Evolutionary conservation across 2,329 filamentous ascomycete species (phyloP).

Genomic region (Trichoderma asperellum): DNA sequence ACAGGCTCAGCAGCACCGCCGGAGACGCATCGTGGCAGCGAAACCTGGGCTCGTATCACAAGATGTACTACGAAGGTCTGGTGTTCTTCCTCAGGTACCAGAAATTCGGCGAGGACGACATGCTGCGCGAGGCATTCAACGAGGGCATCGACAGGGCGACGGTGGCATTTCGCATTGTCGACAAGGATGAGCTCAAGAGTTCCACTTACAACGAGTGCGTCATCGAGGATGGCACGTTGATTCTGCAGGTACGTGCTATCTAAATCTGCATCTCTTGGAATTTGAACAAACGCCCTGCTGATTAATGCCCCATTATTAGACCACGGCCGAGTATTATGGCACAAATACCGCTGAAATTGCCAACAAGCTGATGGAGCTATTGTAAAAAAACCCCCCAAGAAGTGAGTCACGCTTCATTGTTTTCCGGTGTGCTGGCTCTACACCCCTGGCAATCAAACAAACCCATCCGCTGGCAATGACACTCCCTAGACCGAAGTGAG

Average conservation of each 20-base stretch:
- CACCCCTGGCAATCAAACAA: neutral
- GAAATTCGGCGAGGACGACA: conserved; percentile 54
- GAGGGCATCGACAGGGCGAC: conserved; percentile 51
- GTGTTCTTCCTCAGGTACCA: conserved; percentile 46
- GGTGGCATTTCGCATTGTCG: conserved; percentile 53
- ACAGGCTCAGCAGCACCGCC: conserved; percentile 44
- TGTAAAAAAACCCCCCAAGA: neutral
- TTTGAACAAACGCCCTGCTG: neutral
- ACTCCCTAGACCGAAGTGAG: conserved; percentile 1
- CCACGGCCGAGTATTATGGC: conserved; percentile 9
- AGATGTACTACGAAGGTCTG: conserved; percentile 52
- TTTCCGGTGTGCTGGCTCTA: neutral
- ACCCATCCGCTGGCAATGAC: conserved; percentile 9
- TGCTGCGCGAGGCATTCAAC: conserved; percentile 53
- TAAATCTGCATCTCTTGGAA: neutral
- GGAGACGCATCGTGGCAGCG: conserved; percentile 45
- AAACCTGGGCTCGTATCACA: conserved; percentile 47
- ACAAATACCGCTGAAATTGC: conserved; percentile 33
- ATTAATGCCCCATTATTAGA: conserved; percentile 1
- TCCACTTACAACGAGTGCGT: conserved; percentile 51
- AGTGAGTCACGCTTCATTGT: neutral
- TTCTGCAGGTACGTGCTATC: conserved; percentile 47
- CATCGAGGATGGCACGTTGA: conserved; percentile 54
- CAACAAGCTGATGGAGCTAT: conserved; percentile 27
- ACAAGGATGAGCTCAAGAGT: conserved; percentile 44